Percentiles rank a stretch among this genome's conserved stretches.
phyloP scores from a whole-genome alignment of 257 asterid species.

The Solanum sejunctum region DNA sequence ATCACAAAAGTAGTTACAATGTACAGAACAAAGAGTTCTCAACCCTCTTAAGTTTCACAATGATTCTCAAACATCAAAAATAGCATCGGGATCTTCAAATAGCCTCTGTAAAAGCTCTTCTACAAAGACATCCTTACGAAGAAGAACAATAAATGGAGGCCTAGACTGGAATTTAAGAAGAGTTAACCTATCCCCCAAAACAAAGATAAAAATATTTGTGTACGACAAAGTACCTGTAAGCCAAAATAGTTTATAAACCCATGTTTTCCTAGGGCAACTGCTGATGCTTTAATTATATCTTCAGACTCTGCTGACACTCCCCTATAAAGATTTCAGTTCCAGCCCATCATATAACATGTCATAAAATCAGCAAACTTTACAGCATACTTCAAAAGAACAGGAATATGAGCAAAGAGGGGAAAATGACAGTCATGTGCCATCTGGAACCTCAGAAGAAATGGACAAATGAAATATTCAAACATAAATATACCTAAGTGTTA shows the following conservation, averaged over 20 bases:
- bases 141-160: background rate
- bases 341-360: background rate
- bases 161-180: background rate
- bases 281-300: conserved; percentile 63
- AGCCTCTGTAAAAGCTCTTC: background rate
- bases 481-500: conserved; percentile 56
- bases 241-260: conserved; percentile 95
- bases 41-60: background rate
- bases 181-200: background rate
- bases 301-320: conserved; percentile 63
- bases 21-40: background rate
- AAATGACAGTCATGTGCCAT: background rate
- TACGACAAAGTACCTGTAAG: conserved; percentile 47
- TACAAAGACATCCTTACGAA: background rate
- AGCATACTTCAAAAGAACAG: background rate
- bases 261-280: conserved; percentile 51
- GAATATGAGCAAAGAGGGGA: background rate
- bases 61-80: background rate
- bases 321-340: conserved; percentile 28
- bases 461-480: background rate
- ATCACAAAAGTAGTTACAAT: background rate
- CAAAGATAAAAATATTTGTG: background rate
- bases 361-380: background rate
- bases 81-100: background rate
- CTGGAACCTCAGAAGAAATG: background rate